Evolutionary conservation across 148 eudicot genomes (phyloP).

Genomic region (Pharnaceum exiguum): DNA sequence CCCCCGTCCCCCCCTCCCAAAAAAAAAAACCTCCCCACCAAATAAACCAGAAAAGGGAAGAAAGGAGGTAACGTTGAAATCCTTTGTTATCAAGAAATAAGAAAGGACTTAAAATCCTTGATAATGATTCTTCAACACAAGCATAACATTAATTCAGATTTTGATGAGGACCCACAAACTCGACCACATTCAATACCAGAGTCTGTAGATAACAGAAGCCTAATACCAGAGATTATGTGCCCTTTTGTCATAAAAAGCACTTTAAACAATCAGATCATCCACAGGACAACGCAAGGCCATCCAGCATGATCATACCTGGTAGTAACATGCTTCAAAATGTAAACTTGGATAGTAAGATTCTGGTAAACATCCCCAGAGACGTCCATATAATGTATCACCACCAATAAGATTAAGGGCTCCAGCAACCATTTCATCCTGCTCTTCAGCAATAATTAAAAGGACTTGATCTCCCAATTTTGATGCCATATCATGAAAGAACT

Average conservation of each 20-base stretch:
- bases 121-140: too few relatives aligned
- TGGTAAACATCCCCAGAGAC: constrained; percentile 91
- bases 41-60: too few relatives aligned
- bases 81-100: too few relatives aligned
- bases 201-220: too few relatives aligned
- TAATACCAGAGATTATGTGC: too few relatives aligned
- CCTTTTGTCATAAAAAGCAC: not conserved
- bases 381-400: constrained; percentile 85
- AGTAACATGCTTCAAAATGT: constrained; percentile 98
- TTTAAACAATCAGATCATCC: not conserved
- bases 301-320: constrained; percentile 56
- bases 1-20: too few relatives aligned
- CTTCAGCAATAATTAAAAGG: constrained; percentile 78
- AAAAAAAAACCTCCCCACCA: too few relatives aligned
- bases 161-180: too few relatives aligned
- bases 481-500: constrained; percentile 87
- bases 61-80: too few relatives aligned
- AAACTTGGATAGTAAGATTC: constrained; percentile 73
- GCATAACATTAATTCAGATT: too few relatives aligned
- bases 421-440: constrained; percentile 71
- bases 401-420: constrained; percentile 97
- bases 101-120: too few relatives aligned
- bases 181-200: too few relatives aligned
- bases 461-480: constrained; percentile 95
- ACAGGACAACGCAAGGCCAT: constrained; percentile 10